Conservation (phyloP, 2,329 filamentous ascomycete genomes). For the Juglanconis oblonga region DNA sequence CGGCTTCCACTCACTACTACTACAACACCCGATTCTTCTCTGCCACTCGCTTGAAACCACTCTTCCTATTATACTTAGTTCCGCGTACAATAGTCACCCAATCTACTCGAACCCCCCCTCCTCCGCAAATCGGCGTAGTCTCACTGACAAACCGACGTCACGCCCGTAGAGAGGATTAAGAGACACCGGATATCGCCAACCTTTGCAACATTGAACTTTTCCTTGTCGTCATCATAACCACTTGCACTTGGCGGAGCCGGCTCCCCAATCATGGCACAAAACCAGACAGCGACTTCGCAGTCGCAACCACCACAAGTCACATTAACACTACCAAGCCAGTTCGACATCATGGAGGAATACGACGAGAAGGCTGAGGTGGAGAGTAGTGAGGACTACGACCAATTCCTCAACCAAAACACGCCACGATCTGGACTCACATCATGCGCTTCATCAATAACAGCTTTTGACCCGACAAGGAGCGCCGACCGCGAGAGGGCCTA, state of each 20-base stretch:
- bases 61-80: not conserved
- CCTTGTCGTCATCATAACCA: not conserved
- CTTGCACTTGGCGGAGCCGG: conserved; percentile 12
- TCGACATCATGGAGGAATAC: conserved; percentile 12
- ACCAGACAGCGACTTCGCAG: conserved; percentile 8
- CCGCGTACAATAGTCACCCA: not conserved
- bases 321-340: conserved; percentile 11
- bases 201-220: not conserved
- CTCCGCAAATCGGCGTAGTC: not conserved
- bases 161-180: not conserved
- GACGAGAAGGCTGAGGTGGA: conserved; percentile 11
- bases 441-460: conserved; percentile 16
- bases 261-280: conserved; percentile 9
- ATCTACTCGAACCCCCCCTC: too few relatives aligned
- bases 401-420: conserved; percentile 10
- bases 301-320: not conserved
- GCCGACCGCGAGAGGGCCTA: conserved; percentile 6
- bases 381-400: conserved; percentile 4
- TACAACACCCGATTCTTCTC: conserved; percentile 1
- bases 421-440: conserved; percentile 2
- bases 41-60: conserved; percentile 4
- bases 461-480: conserved; percentile 14
- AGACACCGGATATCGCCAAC: not conserved
- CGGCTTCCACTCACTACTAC: conserved; percentile 8
- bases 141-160: conserved; percentile 1